Conservation (phyloP, 305 asterid genomes). For the Fraxinus latifolia region DNA sequence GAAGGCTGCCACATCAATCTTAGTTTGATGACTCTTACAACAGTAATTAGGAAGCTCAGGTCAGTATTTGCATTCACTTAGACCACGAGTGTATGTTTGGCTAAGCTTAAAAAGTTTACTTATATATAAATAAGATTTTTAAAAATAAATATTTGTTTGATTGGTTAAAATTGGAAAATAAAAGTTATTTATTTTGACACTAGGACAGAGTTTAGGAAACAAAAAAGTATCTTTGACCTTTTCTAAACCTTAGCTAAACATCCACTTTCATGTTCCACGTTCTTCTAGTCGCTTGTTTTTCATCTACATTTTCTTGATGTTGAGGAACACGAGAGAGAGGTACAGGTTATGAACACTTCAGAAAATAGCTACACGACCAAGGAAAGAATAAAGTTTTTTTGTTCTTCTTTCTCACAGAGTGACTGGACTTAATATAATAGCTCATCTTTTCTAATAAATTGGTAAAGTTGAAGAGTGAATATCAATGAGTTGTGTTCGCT, state of each 20-base stretch:
- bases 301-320: neutral
- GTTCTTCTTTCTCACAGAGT: neutral
- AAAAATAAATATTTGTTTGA: neutral
- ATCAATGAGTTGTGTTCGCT: neutral
- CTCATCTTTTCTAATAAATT: neutral
- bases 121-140: neutral
- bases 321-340: neutral
- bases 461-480: neutral
- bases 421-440: neutral
- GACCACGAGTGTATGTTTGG: neutral
- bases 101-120: neutral
- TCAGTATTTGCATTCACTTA: conserved; percentile 22
- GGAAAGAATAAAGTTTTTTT: neutral
- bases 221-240: neutral
- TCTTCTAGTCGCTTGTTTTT: neutral
- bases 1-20: conserved; percentile 99
- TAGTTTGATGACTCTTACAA: conserved; percentile 96
- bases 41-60: conserved; percentile 95
- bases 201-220: neutral
- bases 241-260: neutral
- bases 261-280: neutral
- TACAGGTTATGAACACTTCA: neutral
- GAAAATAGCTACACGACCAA: neutral
- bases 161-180: neutral
- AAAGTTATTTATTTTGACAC: neutral